A percentile compares a stretch with the other conserved stretches of the same genome.
phyloP scores from a whole-genome alignment of 2,329 filamentous ascomycete species.

The Pseudocercospora fijiensis region DNA sequence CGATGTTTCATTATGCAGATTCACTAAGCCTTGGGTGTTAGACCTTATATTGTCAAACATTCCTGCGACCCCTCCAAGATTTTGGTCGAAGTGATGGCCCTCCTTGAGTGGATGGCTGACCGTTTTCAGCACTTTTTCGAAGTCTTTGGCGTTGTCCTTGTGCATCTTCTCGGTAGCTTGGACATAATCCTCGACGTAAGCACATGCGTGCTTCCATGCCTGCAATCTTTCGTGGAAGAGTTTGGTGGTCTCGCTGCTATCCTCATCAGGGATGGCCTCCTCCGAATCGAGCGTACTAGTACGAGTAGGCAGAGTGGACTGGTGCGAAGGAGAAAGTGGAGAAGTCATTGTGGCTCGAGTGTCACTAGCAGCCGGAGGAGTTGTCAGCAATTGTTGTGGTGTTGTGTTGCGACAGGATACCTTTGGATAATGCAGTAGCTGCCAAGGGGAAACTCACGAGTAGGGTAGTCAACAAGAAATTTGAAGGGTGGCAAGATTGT shows the following conservation, averaged over 20 bases:
- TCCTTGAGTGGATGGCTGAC: conserved; percentile 83
- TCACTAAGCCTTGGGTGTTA: conserved; percentile 88
- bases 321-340: conserved; percentile 22
- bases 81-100: conserved; percentile 89
- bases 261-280: conserved; percentile 51
- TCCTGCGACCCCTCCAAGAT: conserved; percentile 79
- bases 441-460: background rate
- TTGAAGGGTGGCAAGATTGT: background rate
- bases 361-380: background rate
- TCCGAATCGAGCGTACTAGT: conserved; percentile 40
- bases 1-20: conserved; percentile 86
- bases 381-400: background rate
- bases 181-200: conserved; percentile 88
- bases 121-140: conserved; percentile 91
- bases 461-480: background rate
- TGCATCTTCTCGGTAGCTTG: conserved; percentile 81
- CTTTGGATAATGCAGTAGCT: background rate
- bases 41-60: conserved; percentile 92
- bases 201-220: conserved; percentile 94
- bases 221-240: conserved; percentile 83
- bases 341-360: conserved; percentile 18
- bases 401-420: background rate
- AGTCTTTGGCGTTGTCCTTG: conserved; percentile 83
- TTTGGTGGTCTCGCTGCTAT: conserved; percentile 51
- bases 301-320: conserved; percentile 34